Percentiles rank a stretch among this genome's conserved stretches.
These are phyloP conservation scores for Aethionema arabicum DNA, from an alignment of 345 rosid genomes.

Conservation along the genomic window DNA sequence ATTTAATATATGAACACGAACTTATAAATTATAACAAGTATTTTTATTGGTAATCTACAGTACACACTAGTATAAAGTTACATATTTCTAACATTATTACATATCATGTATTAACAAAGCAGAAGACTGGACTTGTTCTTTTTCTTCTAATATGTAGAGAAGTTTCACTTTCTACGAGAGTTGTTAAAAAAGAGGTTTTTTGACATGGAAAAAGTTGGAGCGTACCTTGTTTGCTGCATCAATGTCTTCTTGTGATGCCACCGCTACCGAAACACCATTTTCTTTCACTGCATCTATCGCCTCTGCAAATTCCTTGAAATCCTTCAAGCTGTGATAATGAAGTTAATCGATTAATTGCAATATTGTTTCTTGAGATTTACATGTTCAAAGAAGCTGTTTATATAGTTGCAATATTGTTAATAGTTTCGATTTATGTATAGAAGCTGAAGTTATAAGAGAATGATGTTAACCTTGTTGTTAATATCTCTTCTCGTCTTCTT, in stretches of 20 bases:
- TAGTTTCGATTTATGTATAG: neutral
- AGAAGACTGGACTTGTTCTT: too few species aligned
- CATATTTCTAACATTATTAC: too few species aligned
- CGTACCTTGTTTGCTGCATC: constrained; percentile 69
- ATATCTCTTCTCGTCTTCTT: constrained; percentile 77
- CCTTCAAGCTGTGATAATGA: constrained; percentile 54
- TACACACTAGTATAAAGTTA: too few species aligned
- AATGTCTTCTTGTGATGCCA: constrained; percentile 80
- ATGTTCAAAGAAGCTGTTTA: neutral
- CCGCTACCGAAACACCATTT: constrained; percentile 70
- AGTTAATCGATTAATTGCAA: too few species aligned
- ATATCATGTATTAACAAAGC: too few species aligned
- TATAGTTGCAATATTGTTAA: neutral
- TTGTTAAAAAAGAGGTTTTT: constrained; percentile 51
- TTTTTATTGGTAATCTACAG: too few species aligned
- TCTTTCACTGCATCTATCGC: constrained; percentile 63
- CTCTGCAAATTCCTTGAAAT: constrained; percentile 79
- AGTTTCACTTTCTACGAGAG: neutral
- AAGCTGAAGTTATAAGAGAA: neutral
- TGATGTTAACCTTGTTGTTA: constrained; percentile 69
- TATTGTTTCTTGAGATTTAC: too few species aligned
- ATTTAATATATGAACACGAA: too few species aligned
- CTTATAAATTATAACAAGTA: too few species aligned
- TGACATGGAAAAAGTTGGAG: constrained; percentile 56
- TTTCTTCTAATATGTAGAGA: too few species aligned